Base-by-base conservation (phyloP, 371 early-diverging fungal genomes). In the Apophysomyces trapeziformis region DNA sequence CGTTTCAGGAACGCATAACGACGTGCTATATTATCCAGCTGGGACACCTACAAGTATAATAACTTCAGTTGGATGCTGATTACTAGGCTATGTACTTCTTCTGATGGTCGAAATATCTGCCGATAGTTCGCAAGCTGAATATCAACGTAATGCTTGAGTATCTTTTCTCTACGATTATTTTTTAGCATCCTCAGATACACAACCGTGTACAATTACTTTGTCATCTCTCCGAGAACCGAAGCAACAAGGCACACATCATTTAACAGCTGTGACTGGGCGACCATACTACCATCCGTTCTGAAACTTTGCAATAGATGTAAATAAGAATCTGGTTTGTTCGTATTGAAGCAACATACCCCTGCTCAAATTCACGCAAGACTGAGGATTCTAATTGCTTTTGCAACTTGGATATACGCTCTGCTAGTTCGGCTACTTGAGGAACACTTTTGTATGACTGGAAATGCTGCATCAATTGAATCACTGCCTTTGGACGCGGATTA, bases 1-100 rank as follows among this genome's bases (percentile, higher is more conserved):
- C 97, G 87, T 67, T 95, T 93, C 44, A 98, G 74, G 90, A 96
- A 97, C 1, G 98, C 92, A 76, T 93, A 97, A n/a, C 99, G 85
- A 21, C 96, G 83, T 1, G 94, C 87, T 0, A 95, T 86, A 61
- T 95, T 89, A 43, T 92, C 95, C 4, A 98, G 73, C 35, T 92
- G 90, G 16, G 95, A 89, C 4, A 92, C 86, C 87, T 90, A 64
- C 9, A 7, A 47, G 54, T 50, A n/a, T 5, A 21, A 4, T 0
- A 18, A 16, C 32, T 21, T 5, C 9, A 18, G 7, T 9, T 21
- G 11, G 1, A 50, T 50, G 8, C 7, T 26, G 54, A 5, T 0
- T 50, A 50, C 11, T 4, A 50, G 1, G 3, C 9, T 50, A 7
- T 1, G 7, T 64, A 89, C 93, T 70, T 97, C 98, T 50, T 92